Percentiles rank a stretch among this genome's conserved stretches.
Conservation (phyloP, 2,329 filamentous ascomycete species). For the Aspergillus carbonarius region DNA sequence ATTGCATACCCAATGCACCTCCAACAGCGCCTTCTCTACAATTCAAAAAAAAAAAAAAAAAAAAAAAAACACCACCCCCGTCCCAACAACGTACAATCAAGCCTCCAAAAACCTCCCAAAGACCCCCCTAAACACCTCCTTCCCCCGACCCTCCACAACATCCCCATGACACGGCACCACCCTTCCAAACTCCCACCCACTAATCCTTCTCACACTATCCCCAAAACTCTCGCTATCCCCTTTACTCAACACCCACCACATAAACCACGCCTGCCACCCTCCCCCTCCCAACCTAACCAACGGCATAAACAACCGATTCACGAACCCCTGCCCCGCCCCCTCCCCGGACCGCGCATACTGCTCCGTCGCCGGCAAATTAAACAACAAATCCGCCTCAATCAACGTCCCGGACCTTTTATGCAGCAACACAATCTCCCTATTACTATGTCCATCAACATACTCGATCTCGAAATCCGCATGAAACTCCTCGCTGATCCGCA, state of each 20-base stretch:
- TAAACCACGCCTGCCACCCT: background rate
- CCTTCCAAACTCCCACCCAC: slow-evolving; percentile 76
- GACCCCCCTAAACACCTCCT: slow-evolving; percentile 72
- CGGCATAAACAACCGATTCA: background rate
- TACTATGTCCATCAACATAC: background rate
- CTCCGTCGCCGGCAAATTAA: slow-evolving; percentile 83
- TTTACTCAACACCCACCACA: background rate
- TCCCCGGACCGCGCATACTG: slow-evolving; percentile 67
- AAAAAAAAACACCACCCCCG: too few species aligned
- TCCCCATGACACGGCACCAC: slow-evolving; percentile 93
- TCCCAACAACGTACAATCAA: too few species aligned
- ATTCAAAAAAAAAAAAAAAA: too few species aligned
- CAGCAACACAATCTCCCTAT: background rate
- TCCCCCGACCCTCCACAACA: slow-evolving; percentile 70
- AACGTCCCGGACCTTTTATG: slow-evolving; percentile 75
- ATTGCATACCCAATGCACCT: too few species aligned
- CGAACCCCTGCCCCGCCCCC: slow-evolving; percentile 50
- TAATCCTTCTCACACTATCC: slow-evolving; percentile 57
- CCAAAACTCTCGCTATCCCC: background rate
- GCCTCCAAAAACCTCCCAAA: slow-evolving; percentile 70
- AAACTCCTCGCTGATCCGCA: background rate
- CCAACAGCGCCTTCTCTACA: too few species aligned
- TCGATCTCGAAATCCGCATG: background rate
- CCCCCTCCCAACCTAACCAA: background rate
- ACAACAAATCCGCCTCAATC: slow-evolving; percentile 84